Evolutionary conservation across 2,329 filamentous ascomycete species (phyloP), one percentile per base, ranked within the genome.

Genomic region (Claviceps cyperi): DNA sequence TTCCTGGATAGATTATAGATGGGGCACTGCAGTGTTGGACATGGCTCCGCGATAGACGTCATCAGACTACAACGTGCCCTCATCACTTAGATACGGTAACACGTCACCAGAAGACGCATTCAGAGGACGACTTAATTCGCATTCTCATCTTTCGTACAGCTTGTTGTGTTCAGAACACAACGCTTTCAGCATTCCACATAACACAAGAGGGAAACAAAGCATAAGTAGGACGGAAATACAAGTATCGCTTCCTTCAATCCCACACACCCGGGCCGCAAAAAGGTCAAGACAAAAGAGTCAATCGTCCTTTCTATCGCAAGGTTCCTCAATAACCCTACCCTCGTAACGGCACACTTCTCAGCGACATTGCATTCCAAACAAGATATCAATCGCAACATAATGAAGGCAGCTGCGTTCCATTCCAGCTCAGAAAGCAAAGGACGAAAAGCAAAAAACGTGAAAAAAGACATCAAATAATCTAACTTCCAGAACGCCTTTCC

Each of bases 401-500:
- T 46, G 48, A 17, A 44, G 48, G 48, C 35, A 36, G 32, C 45
- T n/a, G 39, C 51, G 19, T 21, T 13, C 9, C 24, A 35, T 21
- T 50, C 4, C 11, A 21, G 28, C 9, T 32, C 28, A 32, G n/a
- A 14, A 13, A 21, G 9, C 2, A 21, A 40, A 8, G 4, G 14
- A 11, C 5, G 7, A 47, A 2, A 43, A 43, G 21, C 21, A 14
- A 19, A 48, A 1, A 35, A 19, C 5, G 13, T 1, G 35, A n/a
- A 50, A 32, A 46, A 21, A 3, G 28, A 47, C 2, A 6, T 36
- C 21, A 43, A 28, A 44, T 11, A 5, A 43, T 40, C 17, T 50
- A 36, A 47, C 47, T 43, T 41, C 37, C 48, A 28, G n/a, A 58
- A 57, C 56, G 55, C 56, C 57, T 19, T 51, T 44, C 50, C 50